phyloP scores from a whole-genome alignment of 495 filamentous ascomycete genomes.

The Aspergillus nanangensis region DNA sequence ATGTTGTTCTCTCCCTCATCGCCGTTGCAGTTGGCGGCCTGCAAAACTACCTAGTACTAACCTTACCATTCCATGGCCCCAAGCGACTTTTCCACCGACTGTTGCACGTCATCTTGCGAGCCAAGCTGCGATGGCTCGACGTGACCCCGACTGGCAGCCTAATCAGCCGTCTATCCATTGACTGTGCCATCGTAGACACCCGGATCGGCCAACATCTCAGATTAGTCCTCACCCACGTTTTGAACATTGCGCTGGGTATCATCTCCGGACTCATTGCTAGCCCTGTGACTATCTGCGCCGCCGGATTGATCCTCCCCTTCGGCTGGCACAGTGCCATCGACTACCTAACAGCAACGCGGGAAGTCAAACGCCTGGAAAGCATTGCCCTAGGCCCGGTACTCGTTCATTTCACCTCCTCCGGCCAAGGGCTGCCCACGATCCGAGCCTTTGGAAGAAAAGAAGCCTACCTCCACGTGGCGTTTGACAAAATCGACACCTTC shows the following conservation, averaged over 20 bases:
- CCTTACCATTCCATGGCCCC: constrained; percentile 56
- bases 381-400: constrained; percentile 69
- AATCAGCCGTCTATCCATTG: constrained; percentile 70
- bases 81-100: constrained; percentile 60
- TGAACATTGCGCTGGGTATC: constrained; percentile 24
- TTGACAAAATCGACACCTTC: constrained; percentile 56
- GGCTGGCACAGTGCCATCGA: constrained; percentile 50
- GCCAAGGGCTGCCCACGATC: constrained; percentile 67
- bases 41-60: constrained; percentile 52
- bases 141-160: constrained; percentile 72
- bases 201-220: constrained; percentile 56
- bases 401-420: constrained; percentile 62
- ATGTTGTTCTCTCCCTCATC: constrained; percentile 55
- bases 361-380: constrained; percentile 67
- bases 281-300: constrained; percentile 20
- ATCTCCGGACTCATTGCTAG: constrained; percentile 24
- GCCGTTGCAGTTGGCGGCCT: constrained; percentile 53
- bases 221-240: constrained; percentile 47
- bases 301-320: constrained; percentile 25
- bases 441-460: constrained; percentile 63
- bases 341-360: constrained; percentile 64
- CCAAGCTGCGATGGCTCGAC: constrained; percentile 72
- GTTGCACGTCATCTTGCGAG: constrained; percentile 58
- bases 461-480: constrained; percentile 61
- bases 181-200: constrained; percentile 65